A percentile compares a stretch with the other conserved stretches of the same genome.
phyloP scores from a whole-genome alignment of 2,329 filamentous ascomycete genomes.

The Coniella vitis region DNA sequence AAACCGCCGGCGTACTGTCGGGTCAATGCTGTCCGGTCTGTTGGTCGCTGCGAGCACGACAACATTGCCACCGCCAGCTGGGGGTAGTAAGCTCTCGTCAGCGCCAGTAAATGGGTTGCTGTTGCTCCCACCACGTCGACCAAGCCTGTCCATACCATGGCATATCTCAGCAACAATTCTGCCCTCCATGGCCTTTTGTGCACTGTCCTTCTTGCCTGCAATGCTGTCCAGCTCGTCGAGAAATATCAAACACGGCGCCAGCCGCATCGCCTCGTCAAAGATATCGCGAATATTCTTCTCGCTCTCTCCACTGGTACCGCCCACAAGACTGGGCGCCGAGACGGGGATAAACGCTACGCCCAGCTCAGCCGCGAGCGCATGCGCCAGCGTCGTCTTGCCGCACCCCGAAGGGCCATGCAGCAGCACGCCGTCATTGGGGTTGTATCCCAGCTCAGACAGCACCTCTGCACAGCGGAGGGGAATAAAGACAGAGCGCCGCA shows the following conservation, averaged over 20 bases:
- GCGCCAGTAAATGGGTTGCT: conserved; percentile 54
- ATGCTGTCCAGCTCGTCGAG: conserved; percentile 92
- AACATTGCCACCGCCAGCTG: conserved; percentile 65
- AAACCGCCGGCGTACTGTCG: conserved; percentile 68
- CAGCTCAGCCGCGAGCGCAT: conserved; percentile 69
- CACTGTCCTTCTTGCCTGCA: conserved; percentile 75
- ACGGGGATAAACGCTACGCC: conserved; percentile 75
- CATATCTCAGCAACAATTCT: conserved; percentile 77
- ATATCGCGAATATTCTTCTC: conserved; percentile 80
- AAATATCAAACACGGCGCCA: conserved; percentile 85
- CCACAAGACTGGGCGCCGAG: conserved; percentile 74
- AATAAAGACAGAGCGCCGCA: conserved; percentile 65
- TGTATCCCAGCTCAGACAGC: conserved; percentile 58
- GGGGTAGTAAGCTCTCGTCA: conserved; percentile 69
- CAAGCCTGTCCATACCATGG: conserved; percentile 78
- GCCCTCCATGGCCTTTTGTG: conserved; percentile 84
- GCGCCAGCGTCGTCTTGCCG: conserved; percentile 78
- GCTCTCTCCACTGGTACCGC: conserved; percentile 82
- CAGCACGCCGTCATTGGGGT: conserved; percentile 67
- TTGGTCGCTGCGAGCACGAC: conserved; percentile 91
- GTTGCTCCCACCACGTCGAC: conserved; percentile 62
- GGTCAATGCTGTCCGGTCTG: conserved; percentile 77
- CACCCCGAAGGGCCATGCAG: conserved; percentile 80
- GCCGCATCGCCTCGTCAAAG: conserved; percentile 79
- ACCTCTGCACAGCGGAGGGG: conserved; percentile 63